Evolutionary conservation across 1,284 basidiomycete species (phyloP).

Genomic region (Ganoderma boninense): DNA sequence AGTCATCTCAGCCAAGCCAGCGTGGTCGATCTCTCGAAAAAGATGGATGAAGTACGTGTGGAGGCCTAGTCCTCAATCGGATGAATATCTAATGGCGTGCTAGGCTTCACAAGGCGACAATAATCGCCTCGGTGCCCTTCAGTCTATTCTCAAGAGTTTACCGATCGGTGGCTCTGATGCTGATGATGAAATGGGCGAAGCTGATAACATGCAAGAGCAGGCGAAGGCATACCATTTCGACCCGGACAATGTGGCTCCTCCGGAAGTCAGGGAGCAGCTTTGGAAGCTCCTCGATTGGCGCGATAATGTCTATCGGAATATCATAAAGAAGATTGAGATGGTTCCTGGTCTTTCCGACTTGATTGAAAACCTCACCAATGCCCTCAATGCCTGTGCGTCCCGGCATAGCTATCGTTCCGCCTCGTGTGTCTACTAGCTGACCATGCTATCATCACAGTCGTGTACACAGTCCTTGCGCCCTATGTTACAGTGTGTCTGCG

Average conservation of each 20-base stretch:
- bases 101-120: slow-evolving; percentile 45
- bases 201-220: slow-evolving; percentile 59
- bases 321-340: slow-evolving; percentile 65
- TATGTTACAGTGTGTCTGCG: slow-evolving; percentile 51
- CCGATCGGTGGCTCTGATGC: slow-evolving; percentile 56
- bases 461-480: slow-evolving; percentile 78
- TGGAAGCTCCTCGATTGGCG: slow-evolving; percentile 80
- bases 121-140: slow-evolving; percentile 53
- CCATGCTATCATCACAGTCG: slow-evolving; percentile 48
- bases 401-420: neutral
- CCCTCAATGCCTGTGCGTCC: slow-evolving; percentile 67
- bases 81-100: neutral
- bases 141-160: slow-evolving; percentile 60
- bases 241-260: slow-evolving; percentile 67
- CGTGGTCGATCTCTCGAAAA: slow-evolving; percentile 80
- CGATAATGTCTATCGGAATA: slow-evolving; percentile 62
- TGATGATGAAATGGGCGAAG: slow-evolving; percentile 59
- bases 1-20: slow-evolving; percentile 76
- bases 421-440: slow-evolving; percentile 13
- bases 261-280: slow-evolving; percentile 75
- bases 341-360: slow-evolving; percentile 76
- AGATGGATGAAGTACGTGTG: slow-evolving; percentile 59
- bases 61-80: neutral
- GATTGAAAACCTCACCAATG: slow-evolving; percentile 70
- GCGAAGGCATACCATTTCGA: slow-evolving; percentile 64